Evolutionary conservation across 108 stramenopile species (phyloP), one percentile per base, ranked within the genome.

Genomic region (Hondaea fermentalgiana): DNA sequence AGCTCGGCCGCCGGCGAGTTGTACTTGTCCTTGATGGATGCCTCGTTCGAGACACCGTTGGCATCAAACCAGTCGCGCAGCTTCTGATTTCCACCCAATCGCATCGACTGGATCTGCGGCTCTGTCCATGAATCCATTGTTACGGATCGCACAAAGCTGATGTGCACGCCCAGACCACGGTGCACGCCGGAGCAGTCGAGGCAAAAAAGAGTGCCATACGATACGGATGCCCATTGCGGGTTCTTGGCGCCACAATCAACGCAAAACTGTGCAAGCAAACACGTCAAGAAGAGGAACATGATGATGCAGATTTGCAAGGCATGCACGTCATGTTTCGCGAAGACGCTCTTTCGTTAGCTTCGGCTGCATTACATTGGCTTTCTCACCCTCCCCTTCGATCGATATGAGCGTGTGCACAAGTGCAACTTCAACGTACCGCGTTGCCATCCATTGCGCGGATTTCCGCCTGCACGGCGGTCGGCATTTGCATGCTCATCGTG

Each of bases 211-310:
- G 92, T 93, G 4, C 96, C 97, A 89, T 95, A 96, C 19, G 95
- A 91, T 45, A 97, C 92, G 28, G 90, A 90, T 8, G 95, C 95
- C 97, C 97, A 98, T 44, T 92, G 90, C 58, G 97, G 96, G 87
- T 96, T 90, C 25, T 89, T 51, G 4, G 91, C 72, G 35, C 88
- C 64, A 42, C 88, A 92, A 87, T 92, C 91, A 23, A 91, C 92
- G 92, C 92, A 92, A 59, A 58, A 28, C 57, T 87, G 19, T 23
- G 6, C 8, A 8, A 47, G 19, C 23, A 14, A 12, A 69, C 64
- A 28, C 10, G 4, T 8, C 2, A 8, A 69, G 25, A 19, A 19
- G n/a, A 59, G n/a, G 59, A 59, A 1, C 0, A 59, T 3, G n/a
- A n/a, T 23, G 21, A 59, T 3, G 59, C 59, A 59, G 59, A 59